A percentile compares a stretch with the other conserved stretches of the same genome.
Conservation (phyloP, 345 rosid genomes). For the Arabis alpina region DNA sequence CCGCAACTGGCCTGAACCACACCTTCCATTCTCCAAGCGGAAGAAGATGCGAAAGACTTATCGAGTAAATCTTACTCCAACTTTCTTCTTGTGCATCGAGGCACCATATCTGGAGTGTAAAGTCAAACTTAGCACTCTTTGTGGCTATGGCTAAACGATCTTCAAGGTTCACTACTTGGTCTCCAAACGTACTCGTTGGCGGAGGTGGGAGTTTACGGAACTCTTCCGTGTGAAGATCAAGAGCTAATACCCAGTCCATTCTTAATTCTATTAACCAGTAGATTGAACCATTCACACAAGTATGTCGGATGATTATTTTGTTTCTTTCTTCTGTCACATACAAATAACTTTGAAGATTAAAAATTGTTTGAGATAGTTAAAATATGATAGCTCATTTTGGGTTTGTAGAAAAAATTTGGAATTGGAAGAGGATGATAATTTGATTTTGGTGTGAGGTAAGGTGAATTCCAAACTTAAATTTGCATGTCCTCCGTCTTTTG, state of each 20-base stretch:
- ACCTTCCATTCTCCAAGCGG: not conserved
- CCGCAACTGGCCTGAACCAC: not conserved
- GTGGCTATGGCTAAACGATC: conserved; percentile 11
- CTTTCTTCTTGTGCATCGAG: not conserved
- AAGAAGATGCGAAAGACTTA: not conserved
- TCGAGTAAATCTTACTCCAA: conserved; percentile 4
- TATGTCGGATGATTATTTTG: no score
- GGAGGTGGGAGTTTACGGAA: conserved; percentile 1
- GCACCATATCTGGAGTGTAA: not conserved
- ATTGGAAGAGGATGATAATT: no score
- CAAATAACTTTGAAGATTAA: no score
- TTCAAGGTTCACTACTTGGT: conserved; percentile 3
- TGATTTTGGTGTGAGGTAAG: no score
- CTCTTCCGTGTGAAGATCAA: conserved; percentile 22
- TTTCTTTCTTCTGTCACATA: no score
- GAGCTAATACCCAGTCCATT: not conserved
- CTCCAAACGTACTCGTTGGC: not conserved
- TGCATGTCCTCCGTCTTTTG: no score
- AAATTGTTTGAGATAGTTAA: no score
- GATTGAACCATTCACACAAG: conserved; percentile 16
- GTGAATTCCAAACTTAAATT: no score
- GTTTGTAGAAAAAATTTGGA: no score
- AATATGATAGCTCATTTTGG: no score
- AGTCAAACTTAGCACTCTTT: not conserved
- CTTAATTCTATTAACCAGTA: not conserved